A percentile compares a stretch with the other conserved stretches of the same genome.
phyloP scores from a whole-genome alignment of 352 stramenopile genomes.

The Phytophthora kernoviae region DNA sequence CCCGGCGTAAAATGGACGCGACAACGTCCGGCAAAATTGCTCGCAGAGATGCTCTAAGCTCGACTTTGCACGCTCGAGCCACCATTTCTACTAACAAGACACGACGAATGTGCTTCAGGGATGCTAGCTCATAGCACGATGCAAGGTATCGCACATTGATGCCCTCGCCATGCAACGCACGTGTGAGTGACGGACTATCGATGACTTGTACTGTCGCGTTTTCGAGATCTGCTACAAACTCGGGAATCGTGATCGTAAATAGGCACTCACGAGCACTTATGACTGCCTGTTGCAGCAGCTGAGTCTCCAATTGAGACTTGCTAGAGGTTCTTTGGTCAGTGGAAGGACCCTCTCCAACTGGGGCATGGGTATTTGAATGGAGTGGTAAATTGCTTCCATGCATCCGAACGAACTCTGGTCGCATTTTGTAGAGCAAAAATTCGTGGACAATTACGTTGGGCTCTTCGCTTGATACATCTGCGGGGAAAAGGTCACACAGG shows the following conservation, averaged over 20 bases:
- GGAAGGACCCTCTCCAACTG: slow-evolving; percentile 1
- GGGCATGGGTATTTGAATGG: slow-evolving; percentile 35
- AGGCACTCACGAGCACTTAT: slow-evolving; percentile 47
- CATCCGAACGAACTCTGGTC: slow-evolving; percentile 55
- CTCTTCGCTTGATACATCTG: slow-evolving; percentile 27
- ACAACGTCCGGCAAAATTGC: slow-evolving; percentile 28
- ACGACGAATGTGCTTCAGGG: slow-evolving; percentile 44
- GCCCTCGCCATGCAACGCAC: slow-evolving; percentile 48
- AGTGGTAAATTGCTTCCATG: slow-evolving; percentile 44
- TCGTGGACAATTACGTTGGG: slow-evolving; percentile 8
- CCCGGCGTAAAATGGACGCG: slow-evolving; percentile 25
- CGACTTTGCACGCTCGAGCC: slow-evolving; percentile 59
- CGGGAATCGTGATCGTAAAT: slow-evolving; percentile 42
- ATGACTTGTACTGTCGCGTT: slow-evolving; percentile 26
- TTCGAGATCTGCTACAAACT: slow-evolving; percentile 55
- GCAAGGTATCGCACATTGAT: slow-evolving; percentile 69
- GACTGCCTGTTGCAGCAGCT: slow-evolving; percentile 42
- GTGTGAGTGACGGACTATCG: slow-evolving; percentile 49
- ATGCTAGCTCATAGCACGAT: slow-evolving; percentile 55
- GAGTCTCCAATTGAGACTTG: slow-evolving; percentile 27
- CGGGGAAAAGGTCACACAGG: slow-evolving; percentile 40
- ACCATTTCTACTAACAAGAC: slow-evolving; percentile 66
- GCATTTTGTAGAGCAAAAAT: slow-evolving; percentile 40
- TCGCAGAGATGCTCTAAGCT: slow-evolving; percentile 47
- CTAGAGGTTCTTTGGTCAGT: not conserved